phyloP scores from a whole-genome alignment of 108 stramenopile genomes.

The Pseudonitzschia delicatissima region DNA sequence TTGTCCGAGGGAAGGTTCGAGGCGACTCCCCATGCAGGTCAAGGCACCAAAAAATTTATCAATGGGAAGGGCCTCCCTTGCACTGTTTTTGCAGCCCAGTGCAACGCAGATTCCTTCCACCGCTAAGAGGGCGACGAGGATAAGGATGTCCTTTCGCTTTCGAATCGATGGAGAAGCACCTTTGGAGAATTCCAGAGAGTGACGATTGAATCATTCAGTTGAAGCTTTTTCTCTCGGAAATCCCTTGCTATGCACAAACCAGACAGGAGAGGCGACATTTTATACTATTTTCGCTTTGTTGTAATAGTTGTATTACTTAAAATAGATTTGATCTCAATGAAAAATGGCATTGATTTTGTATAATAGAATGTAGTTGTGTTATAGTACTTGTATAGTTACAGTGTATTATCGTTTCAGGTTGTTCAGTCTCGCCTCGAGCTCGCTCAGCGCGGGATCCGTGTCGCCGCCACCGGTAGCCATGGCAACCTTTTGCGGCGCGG shows the following conservation, averaged over 20 bases:
- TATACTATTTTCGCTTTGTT: too few relatives aligned
- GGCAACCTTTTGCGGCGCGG: constrained; percentile 40
- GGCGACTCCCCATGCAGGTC: constrained; percentile 94
- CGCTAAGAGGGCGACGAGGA: constrained; percentile 5
- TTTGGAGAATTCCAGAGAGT: constrained; percentile 37
- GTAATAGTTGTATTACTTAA: too few relatives aligned
- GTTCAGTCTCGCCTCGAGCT: constrained; percentile 85
- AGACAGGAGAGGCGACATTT: too few relatives aligned
- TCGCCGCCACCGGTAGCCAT: constrained; percentile 13
- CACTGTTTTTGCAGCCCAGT: constrained; percentile 29
- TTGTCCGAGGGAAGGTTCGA: constrained; percentile 86
- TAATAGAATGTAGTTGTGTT: too few relatives aligned
- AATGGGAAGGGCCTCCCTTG: constrained; percentile 19
- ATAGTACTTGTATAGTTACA: too few relatives aligned
- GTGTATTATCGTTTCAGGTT: constrained; percentile 73
- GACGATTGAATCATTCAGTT: constrained; percentile 20
- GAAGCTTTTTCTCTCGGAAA: too few relatives aligned
- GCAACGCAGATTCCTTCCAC: constrained; percentile 11
- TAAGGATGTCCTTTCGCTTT: not conserved
- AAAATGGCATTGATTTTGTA: not conserved
- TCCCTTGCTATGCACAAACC: too few relatives aligned
- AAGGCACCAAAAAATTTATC: not conserved
- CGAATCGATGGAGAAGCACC: constrained; percentile 19
- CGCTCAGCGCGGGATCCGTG: constrained; percentile 66
- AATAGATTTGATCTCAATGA: too few relatives aligned